A percentile compares a stretch with the other conserved stretches of the same genome.
These are phyloP conservation scores for Ascoidea rubescens DNA, from an alignment of 805 yeast species.

Conservation along the genomic window DNA sequence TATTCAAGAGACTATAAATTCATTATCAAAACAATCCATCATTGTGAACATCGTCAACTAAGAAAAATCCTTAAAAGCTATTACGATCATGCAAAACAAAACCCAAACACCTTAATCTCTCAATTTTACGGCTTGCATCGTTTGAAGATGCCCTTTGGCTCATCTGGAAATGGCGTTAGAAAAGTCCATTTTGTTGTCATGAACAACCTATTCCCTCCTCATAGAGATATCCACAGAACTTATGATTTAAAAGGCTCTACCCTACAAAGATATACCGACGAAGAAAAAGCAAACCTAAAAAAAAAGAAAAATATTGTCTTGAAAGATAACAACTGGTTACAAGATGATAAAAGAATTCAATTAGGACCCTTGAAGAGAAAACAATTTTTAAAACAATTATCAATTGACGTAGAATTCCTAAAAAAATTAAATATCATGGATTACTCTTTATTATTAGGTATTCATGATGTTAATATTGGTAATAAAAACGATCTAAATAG, in stretches of 20 bases:
- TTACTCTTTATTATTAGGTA: conserved; percentile 78
- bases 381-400: conserved; percentile 54
- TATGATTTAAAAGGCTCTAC: conserved; percentile 92
- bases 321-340: conserved; percentile 85
- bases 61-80: conserved; percentile 63
- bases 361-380: conserved; percentile 62
- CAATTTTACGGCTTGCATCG: conserved; percentile 95
- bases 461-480: conserved; percentile 26
- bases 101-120: conserved; percentile 83
- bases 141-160: conserved; percentile 69
- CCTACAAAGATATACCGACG: conserved; percentile 52
- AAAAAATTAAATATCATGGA: conserved; percentile 84
- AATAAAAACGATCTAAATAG: conserved; percentile 9
- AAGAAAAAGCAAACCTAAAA: conserved; percentile 16
- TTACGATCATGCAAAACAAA: conserved; percentile 61
- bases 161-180: conserved; percentile 29
- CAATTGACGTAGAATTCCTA: conserved; percentile 59
- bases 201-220: conserved; percentile 95
- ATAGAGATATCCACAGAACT: conserved; percentile 68
- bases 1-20: conserved; percentile 87
- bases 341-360: conserved; percentile 43
- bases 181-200: conserved; percentile 89
- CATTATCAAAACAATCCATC: conserved; percentile 92
- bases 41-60: conserved; percentile 78
- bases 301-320: conserved; percentile 30